Percentiles rank a stretch among this genome's conserved stretches.
These are phyloP conservation scores for Lolium rigidum DNA, from an alignment of 176 grass and related monocot species.

Conservation along the genomic window DNA sequence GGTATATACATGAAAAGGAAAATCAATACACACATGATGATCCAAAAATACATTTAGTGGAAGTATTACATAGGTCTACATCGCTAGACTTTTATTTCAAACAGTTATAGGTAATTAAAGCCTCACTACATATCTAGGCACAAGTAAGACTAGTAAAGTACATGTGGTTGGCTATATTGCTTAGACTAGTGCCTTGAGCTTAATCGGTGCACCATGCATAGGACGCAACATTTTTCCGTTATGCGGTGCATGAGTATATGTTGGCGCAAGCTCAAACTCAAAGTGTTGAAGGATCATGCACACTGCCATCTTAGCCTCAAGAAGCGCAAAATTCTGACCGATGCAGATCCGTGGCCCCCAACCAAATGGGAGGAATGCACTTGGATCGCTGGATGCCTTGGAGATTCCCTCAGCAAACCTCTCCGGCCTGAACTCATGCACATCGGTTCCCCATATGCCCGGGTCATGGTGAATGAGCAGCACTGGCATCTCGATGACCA, in stretches of 20 bases:
- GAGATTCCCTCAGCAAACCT: background rate
- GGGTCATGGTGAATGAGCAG: constrained; percentile 48
- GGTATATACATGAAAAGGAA: background rate
- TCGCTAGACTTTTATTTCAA: background rate
- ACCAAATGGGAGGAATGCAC: background rate
- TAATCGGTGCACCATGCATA: background rate
- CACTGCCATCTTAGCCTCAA: background rate
- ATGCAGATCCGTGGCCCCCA: constrained; percentile 9
- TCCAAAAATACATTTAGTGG: background rate
- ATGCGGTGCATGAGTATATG: background rate
- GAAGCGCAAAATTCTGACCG: background rate
- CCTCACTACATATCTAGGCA: too few relatives aligned
- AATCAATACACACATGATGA: background rate
- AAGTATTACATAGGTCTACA: background rate
- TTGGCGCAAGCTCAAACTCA: background rate
- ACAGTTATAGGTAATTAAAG: too few relatives aligned
- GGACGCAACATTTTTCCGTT: background rate
- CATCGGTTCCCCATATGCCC: background rate
- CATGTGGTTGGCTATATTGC: too few relatives aligned
- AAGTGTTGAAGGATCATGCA: constrained; percentile 8
- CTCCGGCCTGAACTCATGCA: background rate
- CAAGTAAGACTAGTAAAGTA: too few relatives aligned
- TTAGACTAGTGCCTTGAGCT: background rate
- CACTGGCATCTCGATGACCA: background rate
- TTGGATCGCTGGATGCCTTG: background rate